Evolutionary conservation across 2,329 filamentous ascomycete species (phyloP), one percentile per base, ranked within the genome.

Genomic region (Botrytis squamosa): DNA sequence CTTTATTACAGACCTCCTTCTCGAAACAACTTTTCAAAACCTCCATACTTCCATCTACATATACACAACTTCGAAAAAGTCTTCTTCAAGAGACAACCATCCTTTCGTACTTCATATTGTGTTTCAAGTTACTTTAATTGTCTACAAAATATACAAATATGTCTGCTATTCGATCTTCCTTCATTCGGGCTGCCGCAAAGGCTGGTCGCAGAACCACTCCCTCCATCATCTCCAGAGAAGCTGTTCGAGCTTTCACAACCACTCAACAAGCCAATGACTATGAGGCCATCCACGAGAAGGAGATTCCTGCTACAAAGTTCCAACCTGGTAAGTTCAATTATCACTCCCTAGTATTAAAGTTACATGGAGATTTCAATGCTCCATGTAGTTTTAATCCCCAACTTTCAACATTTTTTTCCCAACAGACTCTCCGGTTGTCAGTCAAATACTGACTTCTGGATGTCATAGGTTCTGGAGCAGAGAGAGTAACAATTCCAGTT

Each of bases 251-350:
- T 10, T 79, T 80, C 74, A 77, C 74, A 52, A 75, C 69, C 9
- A 66, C 76, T 12, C 75, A 73, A 40, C 74, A 75, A 33, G 68
- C 73, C 49, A 75, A 79, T 20, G 77, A 78, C 44, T 76, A 77
- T 46, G 79, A 80, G 36, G 62, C 77, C 22, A 75, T 81, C 68
- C 73, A 78, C 7, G 79, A 80, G 70, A 79, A 78, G 52, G 79
- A 81, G 72, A 75, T 81, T 60, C 75, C 76, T 22, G 60, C 67
- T 9, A 74, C 68, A 18, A 69, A 62, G 29, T 71, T 65, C 18
- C 57, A 71, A 33, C 72, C 68, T 46, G 72, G 65, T 57, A 68
- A 29, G 65, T 40, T 42, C 52, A 40, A 57, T 59, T n/a, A 18
- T 6, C 22, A 12, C 16, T 36, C 1, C 33, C 33, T 9, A 12